Percentiles rank a stretch among this genome's conserved stretches.
Evolutionary conservation across 805 yeast species (phyloP).

Genomic region (Metschnikowia dekortorum): DNA sequence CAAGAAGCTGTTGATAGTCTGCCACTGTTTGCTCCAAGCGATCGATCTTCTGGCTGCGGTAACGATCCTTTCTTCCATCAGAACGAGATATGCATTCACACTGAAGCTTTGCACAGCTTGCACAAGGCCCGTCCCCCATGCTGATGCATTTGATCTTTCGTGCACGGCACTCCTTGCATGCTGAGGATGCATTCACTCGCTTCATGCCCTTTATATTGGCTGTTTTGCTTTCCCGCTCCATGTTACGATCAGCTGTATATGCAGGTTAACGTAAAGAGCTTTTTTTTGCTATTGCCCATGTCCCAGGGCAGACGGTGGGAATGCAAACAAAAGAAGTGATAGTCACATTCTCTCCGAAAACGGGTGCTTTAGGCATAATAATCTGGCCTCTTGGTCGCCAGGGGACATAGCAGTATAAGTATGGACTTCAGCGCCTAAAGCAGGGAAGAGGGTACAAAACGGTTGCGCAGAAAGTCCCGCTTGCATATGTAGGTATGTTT

Average conservation of each 20-base stretch:
- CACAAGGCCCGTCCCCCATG: conserved; percentile 3
- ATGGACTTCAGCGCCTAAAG: background rate
- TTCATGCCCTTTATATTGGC: background rate
- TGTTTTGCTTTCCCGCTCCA: background rate
- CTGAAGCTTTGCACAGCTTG: conserved; percentile 5
- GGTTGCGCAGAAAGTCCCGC: background rate
- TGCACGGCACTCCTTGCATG: conserved; percentile 11
- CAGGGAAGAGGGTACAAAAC: background rate
- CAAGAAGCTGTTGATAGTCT: conserved; percentile 3
- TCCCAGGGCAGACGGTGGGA: background rate
- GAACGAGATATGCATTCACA: conserved; percentile 6
- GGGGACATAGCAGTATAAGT: background rate
- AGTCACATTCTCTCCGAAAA: too few species aligned
- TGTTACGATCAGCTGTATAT: background rate
- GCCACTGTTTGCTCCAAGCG: conserved; percentile 5
- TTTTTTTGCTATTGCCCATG: background rate
- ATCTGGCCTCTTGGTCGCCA: background rate
- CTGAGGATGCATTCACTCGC: conserved; percentile 7
- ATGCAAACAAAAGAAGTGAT: background rate
- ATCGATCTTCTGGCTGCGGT: conserved; percentile 3
- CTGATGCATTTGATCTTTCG: conserved; percentile 7
- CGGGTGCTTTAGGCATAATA: background rate
- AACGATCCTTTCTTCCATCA: conserved; percentile 12
- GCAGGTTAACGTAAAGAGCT: background rate
- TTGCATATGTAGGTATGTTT: background rate